Percentiles rank a stretch among this genome's conserved stretches.
phyloP scores from a whole-genome alignment of 2,329 filamentous ascomycete species.

The Xylaria sp. region DNA sequence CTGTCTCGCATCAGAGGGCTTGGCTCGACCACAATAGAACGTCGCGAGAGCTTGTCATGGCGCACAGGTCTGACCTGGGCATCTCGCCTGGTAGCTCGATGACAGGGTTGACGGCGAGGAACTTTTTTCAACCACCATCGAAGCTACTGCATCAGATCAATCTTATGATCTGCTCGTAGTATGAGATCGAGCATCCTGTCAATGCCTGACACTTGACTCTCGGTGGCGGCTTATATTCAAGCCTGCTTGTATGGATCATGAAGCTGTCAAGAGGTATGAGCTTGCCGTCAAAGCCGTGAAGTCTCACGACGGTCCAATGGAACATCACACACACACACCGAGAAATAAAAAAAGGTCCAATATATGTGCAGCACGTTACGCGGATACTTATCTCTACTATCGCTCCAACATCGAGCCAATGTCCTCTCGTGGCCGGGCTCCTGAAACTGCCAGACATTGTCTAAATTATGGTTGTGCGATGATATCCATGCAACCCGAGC shows the following conservation, averaged over 20 bases:
- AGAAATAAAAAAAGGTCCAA: not conserved
- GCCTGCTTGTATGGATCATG: not conserved
- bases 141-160: no score
- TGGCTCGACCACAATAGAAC: not conserved
- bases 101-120: no score
- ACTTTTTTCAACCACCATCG: no score
- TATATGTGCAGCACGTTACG: not conserved
- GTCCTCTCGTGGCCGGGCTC: not conserved
- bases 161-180: not conserved
- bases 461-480: not conserved
- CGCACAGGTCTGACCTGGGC: not conserved
- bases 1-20: not conserved
- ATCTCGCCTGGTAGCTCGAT: no score
- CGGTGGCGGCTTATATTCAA: not conserved
- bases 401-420: not conserved
- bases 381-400: not conserved
- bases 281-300: not conserved
- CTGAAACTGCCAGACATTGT: conserved; percentile 7
- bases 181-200: not conserved
- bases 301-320: not conserved
- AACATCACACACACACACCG: conserved; percentile 4
- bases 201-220: not conserved
- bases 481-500: conserved; percentile 1
- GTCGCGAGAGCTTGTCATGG: not conserved
- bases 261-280: not conserved